These are phyloP conservation scores for Aspergillus novoparasiticus DNA, from an alignment of 2,329 filamentous ascomycete species.

Conservation along the genomic window DNA sequence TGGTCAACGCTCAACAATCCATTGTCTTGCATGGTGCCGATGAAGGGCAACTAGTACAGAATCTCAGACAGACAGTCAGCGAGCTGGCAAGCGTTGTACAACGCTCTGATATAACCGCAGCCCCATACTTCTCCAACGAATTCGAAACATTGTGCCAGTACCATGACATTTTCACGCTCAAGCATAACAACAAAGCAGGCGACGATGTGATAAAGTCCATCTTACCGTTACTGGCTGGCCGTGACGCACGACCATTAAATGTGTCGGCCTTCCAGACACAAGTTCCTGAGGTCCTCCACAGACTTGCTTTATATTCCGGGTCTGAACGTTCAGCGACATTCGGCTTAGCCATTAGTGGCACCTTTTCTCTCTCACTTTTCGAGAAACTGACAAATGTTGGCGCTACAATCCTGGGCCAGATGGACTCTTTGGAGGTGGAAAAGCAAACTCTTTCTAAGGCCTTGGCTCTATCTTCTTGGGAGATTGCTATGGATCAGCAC, in stretches of 20 bases:
- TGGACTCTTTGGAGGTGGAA: slow-evolving; percentile 67
- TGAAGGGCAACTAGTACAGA: slow-evolving; percentile 38
- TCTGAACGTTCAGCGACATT: slow-evolving; percentile 31
- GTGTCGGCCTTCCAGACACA: slow-evolving; percentile 34
- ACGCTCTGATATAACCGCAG: slow-evolving; percentile 29
- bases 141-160: slow-evolving; percentile 53
- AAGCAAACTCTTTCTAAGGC: slow-evolving; percentile 63
- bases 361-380: slow-evolving; percentile 57
- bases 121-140: slow-evolving; percentile 48
- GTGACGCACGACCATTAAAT: slow-evolving; percentile 37
- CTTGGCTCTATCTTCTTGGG: slow-evolving; percentile 52
- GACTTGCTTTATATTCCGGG: slow-evolving; percentile 40
- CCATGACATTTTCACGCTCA: slow-evolving; percentile 37
- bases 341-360: slow-evolving; percentile 51
- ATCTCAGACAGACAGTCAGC: slow-evolving; percentile 41
- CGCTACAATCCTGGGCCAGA: slow-evolving; percentile 60
- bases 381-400: slow-evolving; percentile 56
- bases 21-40: slow-evolving; percentile 41
- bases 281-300: slow-evolving; percentile 40
- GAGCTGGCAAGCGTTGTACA: slow-evolving; percentile 37
- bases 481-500: slow-evolving; percentile 56
- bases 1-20: slow-evolving; percentile 42
- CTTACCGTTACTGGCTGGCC: slow-evolving; percentile 42
- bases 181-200: slow-evolving; percentile 11
- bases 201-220: slow-evolving; percentile 29